Base-by-base conservation (phyloP, 192 early-diverging fungal genomes). In the Podila minutissima region DNA sequence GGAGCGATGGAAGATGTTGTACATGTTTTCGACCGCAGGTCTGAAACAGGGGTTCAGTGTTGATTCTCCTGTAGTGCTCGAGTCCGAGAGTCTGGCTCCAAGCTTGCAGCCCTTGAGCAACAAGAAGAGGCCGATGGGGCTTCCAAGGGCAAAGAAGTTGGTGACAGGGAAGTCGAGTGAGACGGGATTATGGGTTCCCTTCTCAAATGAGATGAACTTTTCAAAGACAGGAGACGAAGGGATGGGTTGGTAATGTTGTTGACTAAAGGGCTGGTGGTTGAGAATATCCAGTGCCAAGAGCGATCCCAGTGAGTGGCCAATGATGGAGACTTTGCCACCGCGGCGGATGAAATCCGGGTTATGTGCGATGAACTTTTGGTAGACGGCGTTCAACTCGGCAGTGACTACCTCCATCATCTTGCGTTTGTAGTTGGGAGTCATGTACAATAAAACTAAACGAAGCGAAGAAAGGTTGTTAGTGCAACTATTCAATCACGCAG, bases 71-170 rank as follows among this genome's bases (percentile, higher is more conserved):
- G 72, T 71, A 9, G 28, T 73, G n/a, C 72, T 71, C 4, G 46
- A 57, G 31, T 81, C 75, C 26, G 60, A 83, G 24, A 85, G 73
- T 65, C 87, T 85, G 11, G 89, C 85, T 7, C 73, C 78, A 13
- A 96, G 74, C 60, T 91, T 92, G 46, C 89, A 84, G 6, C 93
- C 93, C 75, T 91, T 94, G 5, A 96, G 74, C 20, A 96, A 73
- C 29, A 95, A 74, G 62, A 96, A 93, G 9, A 95, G 74, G 3
- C 93, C 95, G 22, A 96, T 86, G 4, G 95, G 95, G 17, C 93
- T 94, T n/a, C 95, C 95, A 19, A 94, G 85, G 9, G 90, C 91
- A 41, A 95, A 96, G 60, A 96, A 90, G 59, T 91, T 92, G 38
- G 91, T 83, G 10, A 95, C 93, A 2, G 86, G 74, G 65, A 95